Evolutionary conservation across 2,329 filamentous ascomycete species (phyloP).

Genomic region (Fusarium sp.): DNA sequence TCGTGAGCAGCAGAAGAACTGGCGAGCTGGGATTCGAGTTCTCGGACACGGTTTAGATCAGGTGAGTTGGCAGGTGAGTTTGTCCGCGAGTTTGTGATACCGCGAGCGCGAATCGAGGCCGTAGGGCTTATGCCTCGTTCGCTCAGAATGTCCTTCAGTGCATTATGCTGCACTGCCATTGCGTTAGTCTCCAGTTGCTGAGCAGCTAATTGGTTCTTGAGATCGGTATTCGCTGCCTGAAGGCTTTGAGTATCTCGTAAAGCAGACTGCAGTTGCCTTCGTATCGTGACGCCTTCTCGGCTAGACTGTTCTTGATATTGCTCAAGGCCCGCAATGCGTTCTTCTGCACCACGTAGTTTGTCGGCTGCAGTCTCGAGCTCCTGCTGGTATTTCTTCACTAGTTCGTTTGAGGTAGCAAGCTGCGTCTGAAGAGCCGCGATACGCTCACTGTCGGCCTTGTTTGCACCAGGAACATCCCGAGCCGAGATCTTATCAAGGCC

Average conservation of each 20-base stretch:
- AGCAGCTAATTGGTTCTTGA: slow-evolving; percentile 83
- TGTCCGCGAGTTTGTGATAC: slow-evolving; percentile 75
- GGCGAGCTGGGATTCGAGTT: slow-evolving; percentile 89
- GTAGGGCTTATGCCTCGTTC: slow-evolving; percentile 89
- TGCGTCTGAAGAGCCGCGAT: slow-evolving; percentile 81
- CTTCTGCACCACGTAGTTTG: slow-evolving; percentile 90
- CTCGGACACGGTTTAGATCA: slow-evolving; percentile 80
- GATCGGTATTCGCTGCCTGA: slow-evolving; percentile 81
- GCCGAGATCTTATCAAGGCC: slow-evolving; percentile 80
- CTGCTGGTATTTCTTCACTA: slow-evolving; percentile 89
- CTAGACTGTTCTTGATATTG: slow-evolving; percentile 98
- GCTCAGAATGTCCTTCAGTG: slow-evolving; percentile 89
- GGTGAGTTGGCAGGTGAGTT: slow-evolving; percentile 87
- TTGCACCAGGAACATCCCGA: slow-evolving; percentile 61
- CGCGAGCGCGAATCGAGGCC: slow-evolving; percentile 75
- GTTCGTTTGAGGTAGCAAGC: slow-evolving; percentile 77
- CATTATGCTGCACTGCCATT: slow-evolving; percentile 89
- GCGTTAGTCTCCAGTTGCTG: slow-evolving; percentile 96
- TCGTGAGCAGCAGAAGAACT: slow-evolving; percentile 82
- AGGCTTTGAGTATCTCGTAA: slow-evolving; percentile 86
- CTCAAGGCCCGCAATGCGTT: slow-evolving; percentile 94
- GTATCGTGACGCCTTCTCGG: slow-evolving; percentile 88
- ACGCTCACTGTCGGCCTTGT: slow-evolving; percentile 70
- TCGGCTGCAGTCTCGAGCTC: slow-evolving; percentile 89
- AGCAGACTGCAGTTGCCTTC: slow-evolving; percentile 87